Evolutionary conservation across 78 protist species (phyloP).

Genomic region (Blattamonas nauphoetae): DNA sequence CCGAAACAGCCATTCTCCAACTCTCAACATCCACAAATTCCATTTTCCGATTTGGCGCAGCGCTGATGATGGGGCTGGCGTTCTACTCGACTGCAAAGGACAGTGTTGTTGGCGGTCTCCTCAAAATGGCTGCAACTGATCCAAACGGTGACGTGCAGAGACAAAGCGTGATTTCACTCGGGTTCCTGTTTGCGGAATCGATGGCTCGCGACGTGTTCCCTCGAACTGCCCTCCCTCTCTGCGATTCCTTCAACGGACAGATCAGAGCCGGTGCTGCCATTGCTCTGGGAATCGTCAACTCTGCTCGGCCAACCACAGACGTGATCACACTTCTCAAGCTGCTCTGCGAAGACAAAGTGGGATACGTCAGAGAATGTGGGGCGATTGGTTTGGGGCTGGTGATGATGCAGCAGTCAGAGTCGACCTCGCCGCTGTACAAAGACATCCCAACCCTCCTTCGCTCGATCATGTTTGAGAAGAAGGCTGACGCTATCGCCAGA

Average conservation of each 20-base stretch:
- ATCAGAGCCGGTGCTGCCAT: slow-evolving; percentile 92
- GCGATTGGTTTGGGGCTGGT: slow-evolving; percentile 83
- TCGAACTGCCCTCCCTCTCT: neutral
- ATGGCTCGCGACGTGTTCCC: neutral
- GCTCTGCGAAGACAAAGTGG: neutral
- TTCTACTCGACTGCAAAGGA: slow-evolving; percentile 65
- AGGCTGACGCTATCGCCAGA: slow-evolving; percentile 74
- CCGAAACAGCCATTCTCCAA: slow-evolving; percentile 66
- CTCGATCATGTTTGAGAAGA: slow-evolving; percentile 52
- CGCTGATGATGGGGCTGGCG: slow-evolving; percentile 80
- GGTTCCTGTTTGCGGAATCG: slow-evolving; percentile 61
- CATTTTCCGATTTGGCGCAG: slow-evolving; percentile 72
- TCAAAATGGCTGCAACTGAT: slow-evolving; percentile 93
- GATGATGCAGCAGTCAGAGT: slow-evolving; percentile 64
- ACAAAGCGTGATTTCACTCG: slow-evolving; percentile 87
- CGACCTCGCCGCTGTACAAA: slow-evolving; percentile 38
- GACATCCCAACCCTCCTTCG: slow-evolving; percentile 34
- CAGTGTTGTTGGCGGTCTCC: slow-evolving; percentile 67
- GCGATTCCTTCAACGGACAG: slow-evolving; percentile 89
- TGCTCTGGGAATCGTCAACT: slow-evolving; percentile 93
- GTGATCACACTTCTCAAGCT: slow-evolving; percentile 35
- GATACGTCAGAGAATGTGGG: slow-evolving; percentile 67
- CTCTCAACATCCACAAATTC: slow-evolving; percentile 64
- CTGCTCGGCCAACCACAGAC: slow-evolving; percentile 78
- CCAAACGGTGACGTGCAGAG: slow-evolving; percentile 93